Evolutionary conservation across 495 filamentous ascomycete genomes (phyloP).

Genomic region (Rhypophila decipiens): DNA sequence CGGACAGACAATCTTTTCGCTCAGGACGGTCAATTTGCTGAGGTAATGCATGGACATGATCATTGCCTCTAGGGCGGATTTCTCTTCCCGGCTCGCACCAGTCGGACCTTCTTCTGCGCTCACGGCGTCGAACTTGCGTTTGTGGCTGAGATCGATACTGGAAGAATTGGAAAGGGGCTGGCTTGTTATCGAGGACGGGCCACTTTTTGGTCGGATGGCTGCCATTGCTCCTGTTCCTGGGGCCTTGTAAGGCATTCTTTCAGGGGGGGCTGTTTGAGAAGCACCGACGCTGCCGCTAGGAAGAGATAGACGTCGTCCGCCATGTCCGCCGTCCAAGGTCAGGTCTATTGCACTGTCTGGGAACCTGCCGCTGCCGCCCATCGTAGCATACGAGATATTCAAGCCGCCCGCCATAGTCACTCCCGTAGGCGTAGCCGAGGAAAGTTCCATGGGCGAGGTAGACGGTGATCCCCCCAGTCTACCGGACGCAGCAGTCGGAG

Average conservation of each 20-base stretch:
- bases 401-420: neutral
- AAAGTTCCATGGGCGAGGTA: neutral
- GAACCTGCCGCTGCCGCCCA: neutral
- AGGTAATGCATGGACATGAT: conserved; percentile 66
- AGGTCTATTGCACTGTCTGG: neutral
- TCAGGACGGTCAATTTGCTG: conserved; percentile 50
- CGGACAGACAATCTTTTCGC: conserved; percentile 31
- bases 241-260: too few species aligned
- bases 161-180: too few species aligned
- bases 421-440: neutral
- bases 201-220: too few species aligned
- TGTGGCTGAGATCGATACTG: too few species aligned
- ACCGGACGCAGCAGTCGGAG: too few species aligned
- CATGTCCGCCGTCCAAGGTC: neutral
- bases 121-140: too few species aligned
- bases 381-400: neutral
- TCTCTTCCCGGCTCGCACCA: too few species aligned
- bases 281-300: too few species aligned
- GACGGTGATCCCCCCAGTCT: neutral
- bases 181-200: too few species aligned
- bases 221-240: too few species aligned
- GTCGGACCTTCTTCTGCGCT: too few species aligned
- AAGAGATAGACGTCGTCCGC: conserved; percentile 3
- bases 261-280: too few species aligned
- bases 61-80: conserved; percentile 62